Evolutionary conservation across 345 rosid species (phyloP), one percentile per base, ranked within the genome.

Genomic region (Hypericum androsaemum): DNA sequence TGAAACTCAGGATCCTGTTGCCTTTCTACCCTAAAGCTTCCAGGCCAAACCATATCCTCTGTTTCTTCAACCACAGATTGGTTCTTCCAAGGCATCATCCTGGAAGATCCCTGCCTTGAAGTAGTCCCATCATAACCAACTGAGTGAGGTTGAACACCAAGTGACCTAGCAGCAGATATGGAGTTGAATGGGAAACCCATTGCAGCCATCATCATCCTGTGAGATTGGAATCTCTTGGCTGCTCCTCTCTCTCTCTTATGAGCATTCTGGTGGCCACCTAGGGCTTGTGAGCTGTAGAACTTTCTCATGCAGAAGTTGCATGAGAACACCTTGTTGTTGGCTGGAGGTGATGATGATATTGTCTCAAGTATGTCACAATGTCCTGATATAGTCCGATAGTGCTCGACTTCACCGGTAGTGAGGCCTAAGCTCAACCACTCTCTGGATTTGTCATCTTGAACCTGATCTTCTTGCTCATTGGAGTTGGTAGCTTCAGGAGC

Each of bases 181-280:
- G 63, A 48, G 49, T 44, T 51, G 57, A 64, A 49, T 8, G 73
- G 71, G 16, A 42, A 43, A 8, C 61, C 66, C 7, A 58, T 12
- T 7, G 51, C 32, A 6, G 58, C n/a, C 71, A 70, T 56, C 64
- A 67, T 53, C 74, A 63, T 70, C 59, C 70, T 59, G 48, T 76
- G 61, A 50, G 69, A 56, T 5, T 70, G 63, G 43, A 50, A 67
- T 52, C 71, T 70, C 47, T 62, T 77, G 2, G 71, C 76, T 10
- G 64, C 74, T 39, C 68, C 74, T 48, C 78, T 62, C 46, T 77
- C 81, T 37, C 75, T 53, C 47, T 73, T 70, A 62, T 77, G 81
- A 16, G 81, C 78, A 37, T 77, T 77, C 39, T 73, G 81, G 37
- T 77, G 81, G 7, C 78, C 81, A 5, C 81, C 81, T 16, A 73